Conservation (phyloP, 2,329 filamentous ascomycete genomes). For the Neonectria ditissima region DNA sequence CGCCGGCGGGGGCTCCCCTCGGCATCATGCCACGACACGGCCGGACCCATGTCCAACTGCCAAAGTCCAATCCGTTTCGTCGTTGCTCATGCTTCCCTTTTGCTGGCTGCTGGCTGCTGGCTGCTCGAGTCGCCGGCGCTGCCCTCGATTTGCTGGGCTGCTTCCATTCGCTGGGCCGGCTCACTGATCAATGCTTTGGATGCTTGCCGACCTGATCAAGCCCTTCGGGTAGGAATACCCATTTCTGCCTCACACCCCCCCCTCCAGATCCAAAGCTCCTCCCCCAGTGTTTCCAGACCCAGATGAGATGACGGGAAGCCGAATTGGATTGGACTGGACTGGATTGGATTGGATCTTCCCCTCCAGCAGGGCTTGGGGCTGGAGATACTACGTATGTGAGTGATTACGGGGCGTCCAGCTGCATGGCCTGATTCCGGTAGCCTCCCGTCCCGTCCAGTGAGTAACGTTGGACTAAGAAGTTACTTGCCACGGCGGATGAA, state of each 20-base stretch:
- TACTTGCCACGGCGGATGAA: constrained; percentile 23
- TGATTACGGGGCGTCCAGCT: constrained; percentile 20
- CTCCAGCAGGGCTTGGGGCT: neutral
- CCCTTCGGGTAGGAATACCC: neutral
- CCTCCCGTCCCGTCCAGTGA: neutral
- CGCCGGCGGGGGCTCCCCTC: constrained; percentile 37
- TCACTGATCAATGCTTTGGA: neutral
- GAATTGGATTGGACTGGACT: too few species aligned
- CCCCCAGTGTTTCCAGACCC: constrained; percentile 2
- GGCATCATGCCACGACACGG: constrained; percentile 44
- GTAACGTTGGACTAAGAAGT: too few species aligned
- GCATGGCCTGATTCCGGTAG: constrained; percentile 19
- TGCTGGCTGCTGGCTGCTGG: too few species aligned
- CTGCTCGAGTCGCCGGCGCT: neutral
- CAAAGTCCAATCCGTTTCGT: constrained; percentile 1
- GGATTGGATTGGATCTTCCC: constrained; percentile 20
- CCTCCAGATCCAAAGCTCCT: constrained; percentile 2
- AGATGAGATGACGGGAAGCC: constrained; percentile 11
- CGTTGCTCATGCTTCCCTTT: neutral
- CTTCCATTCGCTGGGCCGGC: neutral
- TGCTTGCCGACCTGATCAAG: neutral
- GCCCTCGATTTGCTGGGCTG: too few species aligned
- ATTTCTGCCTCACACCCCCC: neutral
- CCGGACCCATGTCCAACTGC: constrained; percentile 18
- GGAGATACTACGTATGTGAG: constrained; percentile 18